Evolutionary conservation across 2,329 filamentous ascomycete genomes (phyloP), one percentile per base, ranked within the genome.

Genomic region (Atkinsonella texensis): DNA sequence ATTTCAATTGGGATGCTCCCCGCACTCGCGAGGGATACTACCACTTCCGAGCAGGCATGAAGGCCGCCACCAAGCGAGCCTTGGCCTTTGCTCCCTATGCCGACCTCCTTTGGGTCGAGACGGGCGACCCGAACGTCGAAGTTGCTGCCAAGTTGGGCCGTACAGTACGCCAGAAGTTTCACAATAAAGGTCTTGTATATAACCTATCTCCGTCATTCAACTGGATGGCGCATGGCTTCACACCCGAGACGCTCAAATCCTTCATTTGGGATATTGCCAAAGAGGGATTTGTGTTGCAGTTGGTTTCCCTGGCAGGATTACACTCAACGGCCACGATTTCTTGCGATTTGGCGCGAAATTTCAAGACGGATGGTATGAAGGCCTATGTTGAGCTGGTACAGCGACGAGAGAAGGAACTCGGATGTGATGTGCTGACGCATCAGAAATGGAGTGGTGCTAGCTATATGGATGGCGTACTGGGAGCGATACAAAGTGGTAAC

Each of bases 181-280:
- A 89, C 0, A 82, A 80, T 54, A 97, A 97, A 77, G 86, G 87
- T 38, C 79, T 98, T 23, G 91, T 97, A 0, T 98, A 98, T 73
- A 98, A 98, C 71, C 79, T 98, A 1, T 90, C 85, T 4, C 93
- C 93, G 1, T 95, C 88, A 9, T 98, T 98, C 78, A 97, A 98
- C 75, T 98, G 93, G 93, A 93, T 94, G 81, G 83, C 83, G 11
- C 90, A 97, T 65, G 93, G 91, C 32, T 98, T 97, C 70, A 84
- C 80, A 3, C 82, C 89, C 56, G 83, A 81, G 55, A 84, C 85
- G 6, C 77, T 98, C 51, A 89, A 86, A 71, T 89, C 81, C 6
- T 98, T 98, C 68, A 87, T 98, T 60, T 97, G 91, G 91, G 91
- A 97, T 66, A 81, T 98, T 57, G 93, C 90, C 9, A 82, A 84